Conservation (phyloP, 1,139 yeast species). For the Saccharomycopsis phalli region DNA sequence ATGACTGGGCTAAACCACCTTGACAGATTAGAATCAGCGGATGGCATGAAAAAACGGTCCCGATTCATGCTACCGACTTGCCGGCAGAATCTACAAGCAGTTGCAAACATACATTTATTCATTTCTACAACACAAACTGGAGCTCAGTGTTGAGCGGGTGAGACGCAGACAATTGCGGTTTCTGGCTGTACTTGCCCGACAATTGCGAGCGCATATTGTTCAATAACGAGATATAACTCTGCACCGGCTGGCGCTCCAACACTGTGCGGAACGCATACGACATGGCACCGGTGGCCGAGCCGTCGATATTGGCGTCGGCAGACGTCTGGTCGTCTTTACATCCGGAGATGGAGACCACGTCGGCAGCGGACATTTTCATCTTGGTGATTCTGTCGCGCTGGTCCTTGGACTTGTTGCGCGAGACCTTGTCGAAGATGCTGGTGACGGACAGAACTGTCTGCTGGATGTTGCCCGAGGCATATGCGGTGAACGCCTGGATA, state of each 20-base stretch:
- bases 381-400: slow-evolving; percentile 29
- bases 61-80: too few species aligned
- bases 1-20: too few species aligned
- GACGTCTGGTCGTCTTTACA: slow-evolving; percentile 63
- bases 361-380: slow-evolving; percentile 64
- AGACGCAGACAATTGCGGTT: slow-evolving; percentile 78
- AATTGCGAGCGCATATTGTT: slow-evolving; percentile 72
- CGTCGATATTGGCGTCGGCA: slow-evolving; percentile 78
- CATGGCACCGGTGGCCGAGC: slow-evolving; percentile 88
- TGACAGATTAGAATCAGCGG: too few species aligned
- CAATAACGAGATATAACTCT: slow-evolving; percentile 66
- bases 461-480: slow-evolving; percentile 51
- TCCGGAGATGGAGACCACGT: slow-evolving; percentile 64
- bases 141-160: slow-evolving; percentile 80
- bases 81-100: too few species aligned
- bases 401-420: slow-evolving; percentile 23
- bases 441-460: slow-evolving; percentile 36
- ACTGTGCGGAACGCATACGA: slow-evolving; percentile 80
- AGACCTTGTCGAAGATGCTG: slow-evolving; percentile 38
- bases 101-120: too few species aligned
- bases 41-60: too few species aligned
- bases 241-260: slow-evolving; percentile 57
- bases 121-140: slow-evolving; percentile 42
- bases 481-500: slow-evolving; percentile 46
- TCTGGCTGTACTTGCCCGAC: slow-evolving; percentile 66